Conservation (phyloP, 345 rosid genomes). For the Lumnitzera littorea region DNA sequence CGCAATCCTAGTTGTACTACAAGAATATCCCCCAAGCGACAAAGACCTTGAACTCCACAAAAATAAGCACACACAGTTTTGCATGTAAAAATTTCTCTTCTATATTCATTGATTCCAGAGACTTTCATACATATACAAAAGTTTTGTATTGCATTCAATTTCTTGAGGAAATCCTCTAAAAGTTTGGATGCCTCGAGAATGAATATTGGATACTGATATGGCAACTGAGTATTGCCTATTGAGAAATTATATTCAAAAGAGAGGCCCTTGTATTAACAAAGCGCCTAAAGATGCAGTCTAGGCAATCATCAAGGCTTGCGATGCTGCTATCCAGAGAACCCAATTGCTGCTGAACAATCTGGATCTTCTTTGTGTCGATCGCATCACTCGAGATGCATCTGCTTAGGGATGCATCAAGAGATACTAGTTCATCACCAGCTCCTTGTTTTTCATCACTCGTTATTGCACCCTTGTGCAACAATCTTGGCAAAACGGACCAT, state of each 20-base stretch:
- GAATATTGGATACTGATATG: background rate
- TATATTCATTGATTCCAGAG: background rate
- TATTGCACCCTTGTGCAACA: constrained; percentile 28
- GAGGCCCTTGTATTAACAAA: constrained; percentile 60
- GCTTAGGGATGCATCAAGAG: constrained; percentile 27
- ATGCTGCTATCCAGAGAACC: constrained; percentile 37
- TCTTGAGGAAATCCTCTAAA: too few relatives aligned
- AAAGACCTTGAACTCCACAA: too few relatives aligned
- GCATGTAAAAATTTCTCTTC: too few relatives aligned
- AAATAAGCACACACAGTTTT: too few relatives aligned
- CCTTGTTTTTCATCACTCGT: constrained; percentile 28
- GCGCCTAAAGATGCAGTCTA: constrained; percentile 49
- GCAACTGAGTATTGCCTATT: constrained; percentile 11
- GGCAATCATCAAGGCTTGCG: constrained; percentile 39
- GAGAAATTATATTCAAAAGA: constrained; percentile 59
- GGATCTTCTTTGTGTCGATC: constrained; percentile 16
- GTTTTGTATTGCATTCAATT: background rate
- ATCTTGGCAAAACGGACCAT: constrained; percentile 43
- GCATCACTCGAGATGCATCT: background rate
- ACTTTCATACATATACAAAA: too few relatives aligned
- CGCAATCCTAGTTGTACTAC: too few relatives aligned
- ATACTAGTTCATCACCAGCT: constrained; percentile 34
- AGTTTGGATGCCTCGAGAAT: too few relatives aligned
- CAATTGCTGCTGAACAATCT: constrained; percentile 28
- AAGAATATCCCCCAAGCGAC: too few relatives aligned